phyloP scores from a whole-genome alignment of 257 asterid genomes.

The Agastache rugosa region DNA sequence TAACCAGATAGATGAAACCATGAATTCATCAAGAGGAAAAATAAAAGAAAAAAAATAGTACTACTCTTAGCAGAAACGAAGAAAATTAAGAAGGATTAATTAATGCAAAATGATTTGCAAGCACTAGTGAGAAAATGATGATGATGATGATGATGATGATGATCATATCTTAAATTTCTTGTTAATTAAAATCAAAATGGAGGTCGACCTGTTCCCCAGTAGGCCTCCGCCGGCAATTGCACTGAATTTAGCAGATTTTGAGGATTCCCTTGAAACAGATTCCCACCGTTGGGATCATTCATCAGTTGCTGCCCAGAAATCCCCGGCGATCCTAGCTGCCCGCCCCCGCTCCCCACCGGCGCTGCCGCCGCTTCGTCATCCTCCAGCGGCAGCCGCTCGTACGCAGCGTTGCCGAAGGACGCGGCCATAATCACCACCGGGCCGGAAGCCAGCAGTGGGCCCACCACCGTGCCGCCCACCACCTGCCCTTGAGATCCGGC shows the following conservation, averaged over 20 bases:
- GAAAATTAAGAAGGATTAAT: not conserved
- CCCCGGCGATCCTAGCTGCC: conserved; percentile 46
- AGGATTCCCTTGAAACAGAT: conserved; percentile 52
- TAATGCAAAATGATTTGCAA: conserved; percentile 35
- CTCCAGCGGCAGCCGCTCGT: conserved; percentile 60
- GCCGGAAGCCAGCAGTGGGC: conserved; percentile 55
- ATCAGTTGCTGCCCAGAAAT: conserved; percentile 40
- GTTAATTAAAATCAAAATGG: conserved; percentile 43
- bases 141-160: not conserved
- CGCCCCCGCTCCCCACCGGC: conserved; percentile 38
- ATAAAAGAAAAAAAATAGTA: not conserved
- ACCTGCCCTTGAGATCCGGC: conserved; percentile 65
- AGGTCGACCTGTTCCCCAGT: conserved; percentile 79
- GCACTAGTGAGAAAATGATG: conserved; percentile 15
- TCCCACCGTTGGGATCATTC: conserved; percentile 32
- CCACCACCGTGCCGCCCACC: conserved; percentile 56
- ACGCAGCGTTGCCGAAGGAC: conserved; percentile 59
- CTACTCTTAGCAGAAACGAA: conserved; percentile 25
- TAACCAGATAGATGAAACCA: conserved; percentile 33
- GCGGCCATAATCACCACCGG: conserved; percentile 66
- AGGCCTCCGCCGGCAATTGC: conserved; percentile 78
- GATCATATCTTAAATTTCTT: not conserved
- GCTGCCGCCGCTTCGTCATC: conserved; percentile 42
- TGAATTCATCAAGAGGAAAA: conserved; percentile 28
- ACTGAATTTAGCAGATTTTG: conserved; percentile 67